A percentile compares a stretch with the other conserved stretches of the same genome.
These are phyloP conservation scores for Cutaneotrichosporon sp. DNA, from an alignment of 1,284 basidiomycete species.

Conservation along the genomic window DNA sequence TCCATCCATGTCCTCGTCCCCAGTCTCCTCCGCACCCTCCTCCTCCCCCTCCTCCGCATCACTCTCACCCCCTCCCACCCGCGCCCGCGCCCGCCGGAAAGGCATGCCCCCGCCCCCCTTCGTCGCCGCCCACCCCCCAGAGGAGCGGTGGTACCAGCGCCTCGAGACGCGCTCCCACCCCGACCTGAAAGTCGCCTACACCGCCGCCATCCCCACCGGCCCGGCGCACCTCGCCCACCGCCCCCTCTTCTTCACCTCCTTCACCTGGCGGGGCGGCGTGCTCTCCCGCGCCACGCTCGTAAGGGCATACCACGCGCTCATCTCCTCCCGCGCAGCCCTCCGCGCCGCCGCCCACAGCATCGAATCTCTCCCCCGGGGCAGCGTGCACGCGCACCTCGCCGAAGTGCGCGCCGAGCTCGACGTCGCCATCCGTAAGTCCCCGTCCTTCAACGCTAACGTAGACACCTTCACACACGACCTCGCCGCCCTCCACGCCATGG, in stretches of 20 bases:
- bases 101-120: no score
- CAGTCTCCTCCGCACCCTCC: no score
- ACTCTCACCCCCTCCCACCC: background rate
- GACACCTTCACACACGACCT: background rate
- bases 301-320: background rate
- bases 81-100: no score
- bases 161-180: background rate
- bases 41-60: no score
- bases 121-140: background rate
- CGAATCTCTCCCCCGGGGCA: no score
- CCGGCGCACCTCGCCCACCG: background rate
- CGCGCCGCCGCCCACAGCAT: background rate
- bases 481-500: background rate
- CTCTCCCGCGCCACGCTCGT: background rate
- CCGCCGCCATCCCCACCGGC: background rate
- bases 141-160: background rate
- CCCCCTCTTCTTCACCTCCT: background rate
- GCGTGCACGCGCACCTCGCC: background rate
- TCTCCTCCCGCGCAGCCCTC: background rate
- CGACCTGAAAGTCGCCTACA: no score
- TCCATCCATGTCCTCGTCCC: no score
- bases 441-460: background rate
- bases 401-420: background rate
- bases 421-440: background rate
- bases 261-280: background rate